Evolutionary conservation across 345 rosid species (phyloP).

Genomic region (Hibiscus tridactylites): DNA sequence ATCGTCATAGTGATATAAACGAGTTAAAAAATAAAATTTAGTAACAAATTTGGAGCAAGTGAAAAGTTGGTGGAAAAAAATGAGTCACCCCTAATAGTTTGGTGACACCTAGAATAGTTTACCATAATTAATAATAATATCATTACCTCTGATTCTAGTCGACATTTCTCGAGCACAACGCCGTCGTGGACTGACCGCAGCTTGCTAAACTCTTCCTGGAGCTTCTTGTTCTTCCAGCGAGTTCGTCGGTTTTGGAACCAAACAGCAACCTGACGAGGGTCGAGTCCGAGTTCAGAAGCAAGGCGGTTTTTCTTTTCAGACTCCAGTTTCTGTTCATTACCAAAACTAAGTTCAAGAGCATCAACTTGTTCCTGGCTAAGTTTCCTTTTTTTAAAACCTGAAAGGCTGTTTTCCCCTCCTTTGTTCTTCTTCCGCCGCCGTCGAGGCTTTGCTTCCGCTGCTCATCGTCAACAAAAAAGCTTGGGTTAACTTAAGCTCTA

Average conservation of each 20-base stretch:
- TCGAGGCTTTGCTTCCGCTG: slow-evolving; percentile 46
- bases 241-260: slow-evolving; percentile 98
- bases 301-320: slow-evolving; percentile 71
- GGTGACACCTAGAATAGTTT: too few species aligned
- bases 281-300: slow-evolving; percentile 73
- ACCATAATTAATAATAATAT: too few species aligned
- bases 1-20: too few species aligned
- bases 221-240: slow-evolving; percentile 86
- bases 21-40: too few species aligned
- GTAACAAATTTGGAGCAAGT: too few species aligned
- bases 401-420: slow-evolving; percentile 26
- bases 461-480: not conserved
- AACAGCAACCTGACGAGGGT: slow-evolving; percentile 96
- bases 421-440: slow-evolving; percentile 53
- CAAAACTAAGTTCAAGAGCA: slow-evolving; percentile 58
- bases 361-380: slow-evolving; percentile 54
- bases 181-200: slow-evolving; percentile 43
- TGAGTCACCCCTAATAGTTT: too few species aligned
- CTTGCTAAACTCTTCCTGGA: slow-evolving; percentile 63
- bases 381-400: slow-evolving; percentile 59
- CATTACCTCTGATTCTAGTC: slow-evolving; percentile 69
- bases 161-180: slow-evolving; percentile 47
- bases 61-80: too few species aligned
- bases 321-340: slow-evolving; percentile 71
- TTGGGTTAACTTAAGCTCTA: not conserved